Percentiles rank a stretch among this genome's conserved stretches.
These are phyloP conservation scores for Euphorbia corollata DNA, from an alignment of 441 rosid species.

Conservation along the genomic window DNA sequence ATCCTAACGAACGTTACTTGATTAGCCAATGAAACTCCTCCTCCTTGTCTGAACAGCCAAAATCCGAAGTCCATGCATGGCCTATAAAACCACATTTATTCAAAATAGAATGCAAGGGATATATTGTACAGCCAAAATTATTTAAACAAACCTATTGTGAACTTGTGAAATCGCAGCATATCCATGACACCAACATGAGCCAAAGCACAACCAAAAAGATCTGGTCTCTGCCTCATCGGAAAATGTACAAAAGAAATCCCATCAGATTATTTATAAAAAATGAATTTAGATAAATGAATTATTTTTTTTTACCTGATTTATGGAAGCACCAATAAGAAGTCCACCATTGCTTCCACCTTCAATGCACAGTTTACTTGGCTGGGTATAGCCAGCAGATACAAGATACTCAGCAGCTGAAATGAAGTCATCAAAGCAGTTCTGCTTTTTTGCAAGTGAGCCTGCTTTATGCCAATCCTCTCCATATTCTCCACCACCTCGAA, in stretches of 20 bases:
- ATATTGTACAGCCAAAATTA: not conserved
- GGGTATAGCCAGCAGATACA: slow-evolving; percentile 72
- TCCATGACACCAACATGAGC: slow-evolving; percentile 99
- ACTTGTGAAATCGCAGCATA: slow-evolving; percentile 95
- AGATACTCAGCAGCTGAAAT: slow-evolving; percentile 76
- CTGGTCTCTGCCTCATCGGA: slow-evolving; percentile 68
- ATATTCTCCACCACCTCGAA: slow-evolving; percentile 97
- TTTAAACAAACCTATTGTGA: slow-evolving; percentile 62
- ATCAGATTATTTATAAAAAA: not conserved
- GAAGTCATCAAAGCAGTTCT: slow-evolving; percentile 91
- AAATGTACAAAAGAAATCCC: not conserved
- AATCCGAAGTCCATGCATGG: slow-evolving; percentile 94
- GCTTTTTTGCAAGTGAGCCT: slow-evolving; percentile 72
- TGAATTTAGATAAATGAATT: too few species aligned
- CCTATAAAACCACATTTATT: slow-evolving; percentile 35
- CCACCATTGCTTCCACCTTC: slow-evolving; percentile 99
- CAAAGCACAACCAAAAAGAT: slow-evolving; percentile 95
- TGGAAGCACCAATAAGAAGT: slow-evolving; percentile 87
- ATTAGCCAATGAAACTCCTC: slow-evolving; percentile 86
- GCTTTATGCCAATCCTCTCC: slow-evolving; percentile 99
- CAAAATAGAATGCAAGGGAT: slow-evolving; percentile 6
- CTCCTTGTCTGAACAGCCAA: slow-evolving; percentile 77
- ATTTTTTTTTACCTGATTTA: slow-evolving; percentile 98
- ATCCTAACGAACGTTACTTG: slow-evolving; percentile 35
- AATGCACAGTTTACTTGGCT: slow-evolving; percentile 64